These are phyloP conservation scores for Phytopythium vexans DNA, from an alignment of 352 stramenopile genomes.

Conservation along the genomic window DNA sequence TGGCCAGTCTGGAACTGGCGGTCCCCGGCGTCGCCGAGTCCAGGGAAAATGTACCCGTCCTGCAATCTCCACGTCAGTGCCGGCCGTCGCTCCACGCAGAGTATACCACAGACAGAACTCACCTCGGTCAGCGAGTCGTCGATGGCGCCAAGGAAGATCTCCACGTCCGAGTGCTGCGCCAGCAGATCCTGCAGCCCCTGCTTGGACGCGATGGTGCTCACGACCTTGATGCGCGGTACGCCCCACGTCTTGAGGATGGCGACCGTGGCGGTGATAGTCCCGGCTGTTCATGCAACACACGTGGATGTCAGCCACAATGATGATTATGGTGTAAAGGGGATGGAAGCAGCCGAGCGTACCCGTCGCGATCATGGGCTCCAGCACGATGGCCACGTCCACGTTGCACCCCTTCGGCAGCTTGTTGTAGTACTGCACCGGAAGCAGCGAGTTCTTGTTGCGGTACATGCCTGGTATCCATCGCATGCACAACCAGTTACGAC, in stretches of 20 bases:
- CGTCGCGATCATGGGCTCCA: constrained; percentile 97
- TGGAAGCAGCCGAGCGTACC: constrained; percentile 22
- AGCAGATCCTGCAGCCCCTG: constrained; percentile 82
- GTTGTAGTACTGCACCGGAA: constrained; percentile 99
- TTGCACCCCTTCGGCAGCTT: constrained; percentile 94
- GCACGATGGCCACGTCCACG: constrained; percentile 91
- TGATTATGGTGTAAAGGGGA: no score
- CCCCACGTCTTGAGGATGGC: constrained; percentile 96
- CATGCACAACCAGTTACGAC: background rate
- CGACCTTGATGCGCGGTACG: constrained; percentile 91
- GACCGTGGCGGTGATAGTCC: constrained; percentile 94
- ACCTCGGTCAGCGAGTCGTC: constrained; percentile 77
- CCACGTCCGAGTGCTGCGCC: constrained; percentile 70
- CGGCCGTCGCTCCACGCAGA: background rate
- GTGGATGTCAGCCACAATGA: background rate
- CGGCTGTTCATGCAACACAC: constrained; percentile 30
- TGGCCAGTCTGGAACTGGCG: constrained; percentile 77
- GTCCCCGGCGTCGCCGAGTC: constrained; percentile 80
- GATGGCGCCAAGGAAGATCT: constrained; percentile 76
- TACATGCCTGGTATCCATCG: constrained; percentile 64
- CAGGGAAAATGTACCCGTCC: constrained; percentile 80
- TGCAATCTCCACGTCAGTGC: constrained; percentile 9
- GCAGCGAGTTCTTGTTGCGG: constrained; percentile 86
- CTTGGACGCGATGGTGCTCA: constrained; percentile 93
- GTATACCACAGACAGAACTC: background rate